A percentile compares a stretch with the other conserved stretches of the same genome.
phyloP scores from a whole-genome alignment of 805 yeast genomes.

The Myxozyma mucilagina region DNA sequence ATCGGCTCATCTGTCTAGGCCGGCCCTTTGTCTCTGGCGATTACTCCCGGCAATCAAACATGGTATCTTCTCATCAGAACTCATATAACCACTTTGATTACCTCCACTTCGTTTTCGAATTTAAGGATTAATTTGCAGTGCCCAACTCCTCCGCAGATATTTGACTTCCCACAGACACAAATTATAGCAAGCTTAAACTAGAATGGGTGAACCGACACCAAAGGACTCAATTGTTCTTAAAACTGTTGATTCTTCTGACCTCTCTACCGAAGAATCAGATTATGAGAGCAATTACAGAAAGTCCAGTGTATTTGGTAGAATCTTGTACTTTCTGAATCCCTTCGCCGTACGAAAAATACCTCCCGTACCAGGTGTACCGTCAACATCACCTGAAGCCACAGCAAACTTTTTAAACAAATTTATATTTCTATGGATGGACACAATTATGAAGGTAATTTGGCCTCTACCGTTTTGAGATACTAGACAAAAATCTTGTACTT shows the following conservation, averaged over 20 bases:
- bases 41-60: too few species aligned
- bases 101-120: too few species aligned
- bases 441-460: background rate
- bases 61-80: too few species aligned
- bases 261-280: background rate
- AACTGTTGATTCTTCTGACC: background rate
- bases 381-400: conserved; percentile 24
- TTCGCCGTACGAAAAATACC: conserved; percentile 12
- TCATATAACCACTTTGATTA: too few species aligned
- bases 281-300: background rate
- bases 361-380: conserved; percentile 34
- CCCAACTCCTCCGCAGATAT: too few species aligned
- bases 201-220: too few species aligned
- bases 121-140: too few species aligned
- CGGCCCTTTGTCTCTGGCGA: too few species aligned
- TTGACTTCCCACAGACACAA: too few species aligned
- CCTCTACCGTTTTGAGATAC: background rate
- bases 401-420: conserved; percentile 37
- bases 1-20: too few species aligned
- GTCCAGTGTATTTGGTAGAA: background rate
- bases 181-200: too few species aligned
- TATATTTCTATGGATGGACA: conserved; percentile 1
- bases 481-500: background rate
- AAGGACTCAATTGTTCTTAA: background rate
- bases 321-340: background rate